Evolutionary conservation across 2,329 filamentous ascomycete species (phyloP), one percentile per base, ranked within the genome.

Genomic region (Aspergillus sp.): DNA sequence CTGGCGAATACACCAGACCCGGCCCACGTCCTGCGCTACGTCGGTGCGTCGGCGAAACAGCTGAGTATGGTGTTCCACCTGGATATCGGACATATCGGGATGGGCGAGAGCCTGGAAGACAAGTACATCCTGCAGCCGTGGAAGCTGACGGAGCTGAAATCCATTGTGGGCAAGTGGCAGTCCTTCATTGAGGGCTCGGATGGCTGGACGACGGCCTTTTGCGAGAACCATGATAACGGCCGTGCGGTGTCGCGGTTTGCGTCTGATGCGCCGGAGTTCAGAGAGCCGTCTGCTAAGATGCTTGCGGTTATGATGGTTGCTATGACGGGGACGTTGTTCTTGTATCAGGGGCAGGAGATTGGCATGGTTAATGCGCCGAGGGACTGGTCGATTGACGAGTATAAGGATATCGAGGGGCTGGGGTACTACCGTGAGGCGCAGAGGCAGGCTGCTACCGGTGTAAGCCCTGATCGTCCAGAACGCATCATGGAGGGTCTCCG

Each of bases 11-110:
- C 52, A 69, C 74, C 14, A 15, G 85, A 89, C 55, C 82, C 83
- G 8, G 72, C 79, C 6, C 79, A 82, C 48, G 77, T 84, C 1
- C 63, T 85, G 14, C 73, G 75, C 12, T 79, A 79, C 8, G 85
- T 89, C 2, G 77, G 50, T 76, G 81, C 27, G 76, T 79, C 31
- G 84, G 81, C 81, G 43, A 84, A 86, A 61, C 75, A 89, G 66
- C 72, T 90, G 40, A 85, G 82, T 68, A 90, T 90, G 86, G 86
- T 90, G 24, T 90, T 90, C 71, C 21, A 27, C 6, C 17, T 52
- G 23, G 49, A 31, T 9, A 35, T 43, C n/a, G 49, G 21, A 5
- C 21, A n/a, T 21, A 14, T 43, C 35, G 35, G 35, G 12, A 37
- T 37, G 35, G 35, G 35, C 35, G 15, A 37, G 3, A n/a, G 21